These are phyloP conservation scores for Termitomyces sp. DNA, from an alignment of 768 basidiomycete species.

Conservation along the genomic window DNA sequence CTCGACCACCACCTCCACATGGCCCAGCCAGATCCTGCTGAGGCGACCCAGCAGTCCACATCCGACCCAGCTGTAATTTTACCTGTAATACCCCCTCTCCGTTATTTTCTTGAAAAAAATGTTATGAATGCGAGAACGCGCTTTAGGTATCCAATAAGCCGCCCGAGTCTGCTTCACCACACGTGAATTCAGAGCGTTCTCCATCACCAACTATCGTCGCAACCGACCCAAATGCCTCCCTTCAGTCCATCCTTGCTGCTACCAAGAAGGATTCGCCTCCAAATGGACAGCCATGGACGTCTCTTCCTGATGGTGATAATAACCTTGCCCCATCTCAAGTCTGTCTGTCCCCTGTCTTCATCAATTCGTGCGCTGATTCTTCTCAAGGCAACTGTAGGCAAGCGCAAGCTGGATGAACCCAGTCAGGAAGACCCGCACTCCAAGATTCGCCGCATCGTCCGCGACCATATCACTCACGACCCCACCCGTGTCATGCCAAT, in stretches of 20 bases:
- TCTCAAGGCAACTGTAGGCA: slow-evolving; percentile 43
- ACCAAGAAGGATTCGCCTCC: slow-evolving; percentile 40
- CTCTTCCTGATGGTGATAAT: slow-evolving; percentile 25
- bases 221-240: slow-evolving; percentile 42
- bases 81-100: slow-evolving; percentile 28
- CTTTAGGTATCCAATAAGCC: slow-evolving; percentile 26
- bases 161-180: slow-evolving; percentile 17
- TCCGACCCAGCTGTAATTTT: slow-evolving; percentile 22
- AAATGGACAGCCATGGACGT: slow-evolving; percentile 38
- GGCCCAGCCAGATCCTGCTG: slow-evolving; percentile 24
- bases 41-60: slow-evolving; percentile 13
- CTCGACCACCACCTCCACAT: slow-evolving; percentile 43
- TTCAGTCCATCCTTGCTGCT: slow-evolving; percentile 52
- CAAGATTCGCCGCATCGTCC: slow-evolving; percentile 83
- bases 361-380: slow-evolving; percentile 1
- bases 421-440: slow-evolving; percentile 64
- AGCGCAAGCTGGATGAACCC: slow-evolving; percentile 73
- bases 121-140: slow-evolving; percentile 25
- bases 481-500: slow-evolving; percentile 76
- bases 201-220: slow-evolving; percentile 22
- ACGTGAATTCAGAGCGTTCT: slow-evolving; percentile 20
- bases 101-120: slow-evolving; percentile 19
- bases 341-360: slow-evolving; percentile 12
- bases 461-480: slow-evolving; percentile 78
- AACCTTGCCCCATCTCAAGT: slow-evolving; percentile 38